These are phyloP conservation scores for Penicillium ochrochloron DNA, from an alignment of 495 filamentous ascomycete species.

Conservation along the genomic window DNA sequence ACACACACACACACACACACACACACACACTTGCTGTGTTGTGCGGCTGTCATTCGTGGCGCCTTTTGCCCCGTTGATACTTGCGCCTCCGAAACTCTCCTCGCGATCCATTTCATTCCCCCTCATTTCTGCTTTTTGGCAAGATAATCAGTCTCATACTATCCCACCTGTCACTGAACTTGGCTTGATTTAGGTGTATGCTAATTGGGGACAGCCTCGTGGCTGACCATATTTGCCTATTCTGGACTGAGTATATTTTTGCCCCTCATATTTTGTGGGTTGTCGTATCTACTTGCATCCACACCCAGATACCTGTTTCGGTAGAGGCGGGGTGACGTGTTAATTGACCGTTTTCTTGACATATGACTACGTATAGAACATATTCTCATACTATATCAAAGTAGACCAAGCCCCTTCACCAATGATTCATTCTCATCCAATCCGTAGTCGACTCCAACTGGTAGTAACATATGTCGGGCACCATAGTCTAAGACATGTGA, in stretches of 20 bases:
- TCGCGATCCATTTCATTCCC: not conserved
- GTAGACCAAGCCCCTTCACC: not conserved
- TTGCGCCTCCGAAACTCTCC: conserved; percentile 5
- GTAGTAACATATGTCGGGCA: conserved; percentile 1
- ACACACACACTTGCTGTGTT: conserved; percentile 16
- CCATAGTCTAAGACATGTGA: conserved; percentile 23
- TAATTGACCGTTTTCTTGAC: not conserved
- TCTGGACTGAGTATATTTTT: not conserved
- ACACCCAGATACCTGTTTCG: not conserved
- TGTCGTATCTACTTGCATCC: not conserved
- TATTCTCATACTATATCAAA: not conserved
- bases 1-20: not conserved
- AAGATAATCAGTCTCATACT: not conserved
- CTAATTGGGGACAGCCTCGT: not conserved
- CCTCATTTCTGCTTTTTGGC: not conserved
- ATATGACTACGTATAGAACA: not conserved
- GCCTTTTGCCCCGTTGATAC: conserved; percentile 11
- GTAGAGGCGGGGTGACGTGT: not conserved
- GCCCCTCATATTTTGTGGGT: not conserved
- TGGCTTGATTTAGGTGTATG: not conserved
- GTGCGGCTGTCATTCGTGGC: conserved; percentile 26
- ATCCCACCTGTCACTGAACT: not conserved
- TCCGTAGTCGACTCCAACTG: not conserved
- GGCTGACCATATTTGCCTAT: not conserved
- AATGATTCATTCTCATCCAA: not conserved